Evolutionary conservation across 805 yeast genomes (phyloP).

Genomic region (Lachancea meyersii): DNA sequence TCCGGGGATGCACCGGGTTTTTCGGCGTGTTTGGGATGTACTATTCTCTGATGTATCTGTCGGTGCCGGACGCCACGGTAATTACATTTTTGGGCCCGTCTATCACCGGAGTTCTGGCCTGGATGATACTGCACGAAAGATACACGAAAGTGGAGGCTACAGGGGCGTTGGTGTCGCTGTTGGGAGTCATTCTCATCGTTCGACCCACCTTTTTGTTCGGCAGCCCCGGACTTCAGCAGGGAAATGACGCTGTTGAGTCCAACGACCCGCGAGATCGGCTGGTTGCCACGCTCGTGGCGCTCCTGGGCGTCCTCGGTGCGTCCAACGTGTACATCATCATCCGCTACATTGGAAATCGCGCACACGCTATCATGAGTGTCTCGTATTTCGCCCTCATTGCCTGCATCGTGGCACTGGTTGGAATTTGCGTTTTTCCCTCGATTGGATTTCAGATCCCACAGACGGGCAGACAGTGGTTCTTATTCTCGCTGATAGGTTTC

Average conservation of each 20-base stretch:
- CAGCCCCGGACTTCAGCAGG: conserved; percentile 8
- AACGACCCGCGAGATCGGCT: conserved; percentile 48
- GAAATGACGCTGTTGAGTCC: conserved; percentile 40
- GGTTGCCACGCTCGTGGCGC: conserved; percentile 57
- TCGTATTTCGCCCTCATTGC: conserved; percentile 65
- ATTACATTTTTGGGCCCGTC: conserved; percentile 75
- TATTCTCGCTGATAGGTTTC: conserved; percentile 56
- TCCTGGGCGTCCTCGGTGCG: conserved; percentile 65
- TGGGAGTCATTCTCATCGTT: conserved; percentile 76
- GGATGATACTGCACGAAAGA: conserved; percentile 56
- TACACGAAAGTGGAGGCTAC: conserved; percentile 61
- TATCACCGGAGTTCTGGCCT: conserved; percentile 69
- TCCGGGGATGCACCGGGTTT: conserved; percentile 70
- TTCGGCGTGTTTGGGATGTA: conserved; percentile 77
- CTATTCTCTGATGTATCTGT: conserved; percentile 63
- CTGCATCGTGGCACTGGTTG: conserved; percentile 46
- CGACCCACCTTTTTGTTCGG: conserved; percentile 73
- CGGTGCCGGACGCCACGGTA: conserved; percentile 75
- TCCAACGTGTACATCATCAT: conserved; percentile 63
- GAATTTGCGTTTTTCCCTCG: conserved; percentile 51
- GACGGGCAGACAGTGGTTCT: conserved; percentile 56
- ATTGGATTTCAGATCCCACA: conserved; percentile 56
- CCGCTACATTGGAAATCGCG: conserved; percentile 67
- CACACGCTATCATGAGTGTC: conserved; percentile 77
- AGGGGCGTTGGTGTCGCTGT: conserved; percentile 61